Base-by-base conservation (phyloP, 805 yeast species). In the Cyberlindnera suaveolens region DNA sequence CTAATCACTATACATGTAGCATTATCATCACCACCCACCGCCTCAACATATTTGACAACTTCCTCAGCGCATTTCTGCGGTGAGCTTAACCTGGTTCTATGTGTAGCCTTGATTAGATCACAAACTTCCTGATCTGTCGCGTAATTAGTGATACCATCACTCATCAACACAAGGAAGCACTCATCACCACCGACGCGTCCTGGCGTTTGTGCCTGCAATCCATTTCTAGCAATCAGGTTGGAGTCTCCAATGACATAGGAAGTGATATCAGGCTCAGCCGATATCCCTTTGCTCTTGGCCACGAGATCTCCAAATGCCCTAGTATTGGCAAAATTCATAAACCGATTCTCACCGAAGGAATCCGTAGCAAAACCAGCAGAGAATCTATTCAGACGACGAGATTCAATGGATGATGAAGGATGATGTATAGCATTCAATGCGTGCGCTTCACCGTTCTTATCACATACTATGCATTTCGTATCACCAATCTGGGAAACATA, bases 401-500 rank as follows among this genome's bases (percentile, higher is more conserved):
- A 74, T 63, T 93, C 99, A 10, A 77, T 68, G 1, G 88, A 83
- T 38, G 89, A 82, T 1, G 86, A 76, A 2, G 97, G 96, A 63
- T 91, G 96, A 62, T 93, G 99, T 31, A 80, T 76, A 31, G 76
- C 71, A 1, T 96, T 86, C 40, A 93, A 66, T 16, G 86, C 71
- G 52, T 82, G 90, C 1, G 95, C 95, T 34, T 75, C 66, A 3
- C 98, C 98, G 43, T 72, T 63, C 44, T 73, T 74, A 62, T 90
- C 98, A 50, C 93, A 85, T n/a, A 93, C 54, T 3, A 93, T 73
- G 6, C 95, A 88, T 48, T 85, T 76, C 3, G 97, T 85, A 60
- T 93, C 99, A 6, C 99, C 99, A 13, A 91, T 80, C 58, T 93
- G 99, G 1, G 95, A 90, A 16, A 90, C 77, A 1, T 85, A 73